Percentiles rank a stretch among this genome's conserved stretches.
These are phyloP conservation scores for Myxozyma nipponensis DNA, from an alignment of 805 yeast genomes.

Conservation along the genomic window DNA sequence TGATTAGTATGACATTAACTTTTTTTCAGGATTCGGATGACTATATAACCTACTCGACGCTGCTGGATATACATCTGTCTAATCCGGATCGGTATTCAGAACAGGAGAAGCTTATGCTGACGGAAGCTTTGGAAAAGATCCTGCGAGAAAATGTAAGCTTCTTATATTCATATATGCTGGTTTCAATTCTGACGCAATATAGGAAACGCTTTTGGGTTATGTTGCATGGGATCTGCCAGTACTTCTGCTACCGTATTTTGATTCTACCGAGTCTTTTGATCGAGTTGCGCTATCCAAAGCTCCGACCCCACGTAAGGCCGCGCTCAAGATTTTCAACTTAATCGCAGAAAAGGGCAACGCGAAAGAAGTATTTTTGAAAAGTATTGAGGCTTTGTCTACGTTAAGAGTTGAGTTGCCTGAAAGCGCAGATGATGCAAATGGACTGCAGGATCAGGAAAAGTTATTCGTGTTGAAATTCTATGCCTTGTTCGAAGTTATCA, in stretches of 20 bases:
- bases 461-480: slow-evolving; percentile 57
- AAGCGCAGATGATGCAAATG: slow-evolving; percentile 28
- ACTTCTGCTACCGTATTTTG: slow-evolving; percentile 55
- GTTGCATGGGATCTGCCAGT: slow-evolving; percentile 93
- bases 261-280: slow-evolving; percentile 27
- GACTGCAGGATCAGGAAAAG: slow-evolving; percentile 23
- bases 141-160: slow-evolving; percentile 36
- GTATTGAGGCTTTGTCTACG: slow-evolving; percentile 57
- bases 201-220: slow-evolving; percentile 54
- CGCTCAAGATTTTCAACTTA: slow-evolving; percentile 54
- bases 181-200: background rate
- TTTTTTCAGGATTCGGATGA: slow-evolving; percentile 47
- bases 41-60: slow-evolving; percentile 66
- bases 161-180: background rate
- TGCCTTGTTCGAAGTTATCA: slow-evolving; percentile 61
- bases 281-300: slow-evolving; percentile 10
- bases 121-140: slow-evolving; percentile 45
- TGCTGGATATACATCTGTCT: slow-evolving; percentile 58
- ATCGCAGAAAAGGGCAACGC: slow-evolving; percentile 71
- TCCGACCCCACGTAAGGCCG: slow-evolving; percentile 35
- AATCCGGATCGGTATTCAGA: slow-evolving; percentile 46
- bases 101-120: slow-evolving; percentile 50
- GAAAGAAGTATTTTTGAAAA: slow-evolving; percentile 69
- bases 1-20: background rate
- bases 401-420: slow-evolving; percentile 35